These are phyloP conservation scores for Pichia sp. DNA, from an alignment of 1,139 yeast genomes.

Conservation along the genomic window DNA sequence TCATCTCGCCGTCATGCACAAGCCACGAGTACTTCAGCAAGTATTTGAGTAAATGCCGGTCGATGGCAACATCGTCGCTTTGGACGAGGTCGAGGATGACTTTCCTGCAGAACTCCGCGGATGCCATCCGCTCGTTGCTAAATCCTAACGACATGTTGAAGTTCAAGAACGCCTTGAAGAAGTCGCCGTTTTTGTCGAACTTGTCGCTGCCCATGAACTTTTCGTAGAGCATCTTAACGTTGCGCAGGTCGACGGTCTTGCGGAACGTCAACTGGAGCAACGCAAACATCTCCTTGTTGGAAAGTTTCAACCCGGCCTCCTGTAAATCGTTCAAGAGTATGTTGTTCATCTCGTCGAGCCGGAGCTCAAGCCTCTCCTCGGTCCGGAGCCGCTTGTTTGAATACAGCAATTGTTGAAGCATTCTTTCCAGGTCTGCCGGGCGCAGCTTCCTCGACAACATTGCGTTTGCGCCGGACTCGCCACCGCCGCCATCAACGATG, in stretches of 20 bases:
- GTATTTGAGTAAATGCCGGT: slow-evolving; percentile 10
- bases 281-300: slow-evolving; percentile 15
- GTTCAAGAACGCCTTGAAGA: slow-evolving; percentile 10
- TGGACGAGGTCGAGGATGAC: slow-evolving; percentile 6
- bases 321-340: slow-evolving; percentile 6
- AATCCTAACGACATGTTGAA: slow-evolving; percentile 4
- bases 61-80: not conserved
- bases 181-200: slow-evolving; percentile 11
- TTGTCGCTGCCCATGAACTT: slow-evolving; percentile 9
- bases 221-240: slow-evolving; percentile 6
- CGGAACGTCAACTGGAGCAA: slow-evolving; percentile 9
- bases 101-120: not conserved
- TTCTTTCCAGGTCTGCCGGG: slow-evolving; percentile 15
- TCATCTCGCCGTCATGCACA: not conserved
- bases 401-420: slow-evolving; percentile 11
- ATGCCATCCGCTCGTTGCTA: not conserved
- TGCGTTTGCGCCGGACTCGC: not conserved
- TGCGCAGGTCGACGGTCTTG: not conserved
- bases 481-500: not conserved
- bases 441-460: slow-evolving; percentile 8
- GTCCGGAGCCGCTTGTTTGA: slow-evolving; percentile 2
- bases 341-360: slow-evolving; percentile 5
- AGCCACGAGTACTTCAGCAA: slow-evolving; percentile 9
- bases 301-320: slow-evolving; percentile 8
- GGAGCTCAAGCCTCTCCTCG: slow-evolving; percentile 1